phyloP scores from a whole-genome alignment of 345 rosid genomes.

The Eucalyptus cloeziana region DNA sequence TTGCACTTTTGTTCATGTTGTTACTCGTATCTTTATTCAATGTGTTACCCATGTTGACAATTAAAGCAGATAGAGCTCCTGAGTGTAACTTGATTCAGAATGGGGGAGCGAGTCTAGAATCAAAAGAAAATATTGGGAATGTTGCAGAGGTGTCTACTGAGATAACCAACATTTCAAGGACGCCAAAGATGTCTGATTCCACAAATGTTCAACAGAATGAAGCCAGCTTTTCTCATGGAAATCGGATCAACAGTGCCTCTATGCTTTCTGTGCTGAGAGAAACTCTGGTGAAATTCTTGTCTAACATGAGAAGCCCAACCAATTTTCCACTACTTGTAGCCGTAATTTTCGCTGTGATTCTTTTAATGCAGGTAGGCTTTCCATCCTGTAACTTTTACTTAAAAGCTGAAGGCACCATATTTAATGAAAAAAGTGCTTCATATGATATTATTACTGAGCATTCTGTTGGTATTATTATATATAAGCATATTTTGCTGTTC shows the following conservation, averaged over 20 bases:
- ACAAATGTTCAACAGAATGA: slow-evolving; percentile 1
- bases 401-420: background rate
- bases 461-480: background rate
- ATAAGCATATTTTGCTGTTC: background rate
- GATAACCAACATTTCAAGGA: slow-evolving; percentile 2
- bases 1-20: background rate
- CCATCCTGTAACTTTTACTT: background rate
- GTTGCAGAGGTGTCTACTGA: slow-evolving; percentile 15
- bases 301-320: slow-evolving; percentile 39
- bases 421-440: background rate
- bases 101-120: slow-evolving; percentile 12
- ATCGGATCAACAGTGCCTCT: background rate
- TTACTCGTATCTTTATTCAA: background rate
- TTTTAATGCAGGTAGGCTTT: slow-evolving; percentile 80
- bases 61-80: slow-evolving; percentile 12
- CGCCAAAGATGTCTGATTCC: slow-evolving; percentile 7
- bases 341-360: slow-evolving; percentile 53
- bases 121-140: slow-evolving; percentile 9
- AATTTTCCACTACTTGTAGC: slow-evolving; percentile 39
- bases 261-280: slow-evolving; percentile 13
- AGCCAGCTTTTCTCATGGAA: slow-evolving; percentile 10
- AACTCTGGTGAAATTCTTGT: slow-evolving; percentile 13
- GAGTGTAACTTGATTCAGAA: slow-evolving; percentile 6
- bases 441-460: background rate
- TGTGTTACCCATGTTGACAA: background rate